Conservation (phyloP, 139 green algal genomes). For the Klebsormidium nitens region DNA sequence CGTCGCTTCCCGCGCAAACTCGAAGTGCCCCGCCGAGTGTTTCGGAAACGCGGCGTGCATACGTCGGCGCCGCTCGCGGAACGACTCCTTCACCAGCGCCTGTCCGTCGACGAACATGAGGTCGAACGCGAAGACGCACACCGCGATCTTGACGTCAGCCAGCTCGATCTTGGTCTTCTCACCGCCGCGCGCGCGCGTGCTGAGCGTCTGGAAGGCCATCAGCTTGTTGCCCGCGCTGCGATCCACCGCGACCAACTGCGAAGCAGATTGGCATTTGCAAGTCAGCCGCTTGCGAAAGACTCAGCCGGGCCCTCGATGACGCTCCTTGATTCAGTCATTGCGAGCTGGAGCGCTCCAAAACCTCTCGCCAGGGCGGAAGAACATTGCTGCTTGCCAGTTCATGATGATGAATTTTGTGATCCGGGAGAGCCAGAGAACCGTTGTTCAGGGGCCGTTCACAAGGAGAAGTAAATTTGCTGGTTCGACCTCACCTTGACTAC, state of each 20-base stretch:
- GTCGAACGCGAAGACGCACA: constrained; percentile 89
- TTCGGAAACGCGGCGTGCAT: constrained; percentile 16
- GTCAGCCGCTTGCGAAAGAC: too few relatives aligned
- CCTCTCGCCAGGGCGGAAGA: too few relatives aligned
- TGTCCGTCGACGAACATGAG: constrained; percentile 60
- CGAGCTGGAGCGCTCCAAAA: too few relatives aligned
- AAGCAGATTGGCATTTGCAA: too few relatives aligned
- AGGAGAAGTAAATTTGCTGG: too few relatives aligned
- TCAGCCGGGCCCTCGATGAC: too few relatives aligned
- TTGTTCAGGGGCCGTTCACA: too few relatives aligned
- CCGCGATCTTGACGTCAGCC: constrained; percentile 44
- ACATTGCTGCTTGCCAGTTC: too few relatives aligned
- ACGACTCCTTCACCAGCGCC: constrained; percentile 48
- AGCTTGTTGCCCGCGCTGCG: constrained; percentile 40
- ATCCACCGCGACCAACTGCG: constrained; percentile 68
- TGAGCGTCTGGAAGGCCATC: constrained; percentile 80
- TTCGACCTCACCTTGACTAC: too few relatives aligned
- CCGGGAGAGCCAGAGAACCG: too few relatives aligned
- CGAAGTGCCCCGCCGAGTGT: background rate
- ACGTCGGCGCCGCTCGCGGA: constrained; percentile 49
- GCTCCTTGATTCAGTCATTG: too few relatives aligned
- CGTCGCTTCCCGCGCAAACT: constrained; percentile 2
- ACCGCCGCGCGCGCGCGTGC: constrained; percentile 52
- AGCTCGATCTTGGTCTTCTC: constrained; percentile 4
- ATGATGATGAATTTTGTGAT: too few relatives aligned